Conservation (phyloP, 768 basidiomycete genomes). For the Hygrophoropsis aurantiaca region DNA sequence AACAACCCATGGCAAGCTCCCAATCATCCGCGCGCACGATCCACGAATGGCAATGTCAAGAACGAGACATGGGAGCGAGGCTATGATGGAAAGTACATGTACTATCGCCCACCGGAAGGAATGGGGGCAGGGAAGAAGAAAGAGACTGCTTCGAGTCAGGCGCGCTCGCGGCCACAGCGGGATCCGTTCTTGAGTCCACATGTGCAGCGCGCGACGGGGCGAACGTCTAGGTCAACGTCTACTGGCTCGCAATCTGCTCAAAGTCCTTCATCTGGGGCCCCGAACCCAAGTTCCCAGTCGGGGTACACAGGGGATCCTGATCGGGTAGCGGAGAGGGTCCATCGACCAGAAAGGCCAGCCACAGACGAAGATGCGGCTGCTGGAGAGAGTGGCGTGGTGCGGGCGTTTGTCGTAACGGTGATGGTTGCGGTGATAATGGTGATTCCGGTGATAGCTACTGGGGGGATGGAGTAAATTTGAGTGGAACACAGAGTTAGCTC, state of each 20-base stretch:
- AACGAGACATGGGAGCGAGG: slow-evolving; percentile 11
- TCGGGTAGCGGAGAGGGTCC: neutral
- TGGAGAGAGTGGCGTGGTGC: slow-evolving; percentile 22
- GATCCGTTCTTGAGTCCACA: slow-evolving; percentile 5
- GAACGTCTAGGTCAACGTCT: slow-evolving; percentile 3
- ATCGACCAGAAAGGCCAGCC: slow-evolving; percentile 1
- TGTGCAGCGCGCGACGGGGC: neutral
- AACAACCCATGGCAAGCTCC: slow-evolving; percentile 26
- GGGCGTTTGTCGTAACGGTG: slow-evolving; percentile 27
- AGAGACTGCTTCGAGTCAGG: neutral
- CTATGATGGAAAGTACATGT: slow-evolving; percentile 1
- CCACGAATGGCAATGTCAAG: slow-evolving; percentile 3
- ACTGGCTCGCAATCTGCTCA: too few relatives aligned
- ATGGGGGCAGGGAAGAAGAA: too few relatives aligned
- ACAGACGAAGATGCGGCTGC: slow-evolving; percentile 22
- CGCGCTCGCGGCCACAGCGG: slow-evolving; percentile 4
- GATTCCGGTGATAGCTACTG: slow-evolving; percentile 10
- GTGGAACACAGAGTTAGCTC: too few relatives aligned
- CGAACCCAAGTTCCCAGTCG: too few relatives aligned
- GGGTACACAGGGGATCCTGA: too few relatives aligned
- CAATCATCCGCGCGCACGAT: slow-evolving; percentile 6
- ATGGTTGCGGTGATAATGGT: slow-evolving; percentile 26
- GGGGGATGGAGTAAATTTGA: slow-evolving; percentile 3
- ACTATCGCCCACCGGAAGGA: slow-evolving; percentile 4
- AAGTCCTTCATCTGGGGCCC: too few relatives aligned